Conservation (phyloP, 768 basidiomycete genomes). For the Lactifluus hygrophoroides region DNA sequence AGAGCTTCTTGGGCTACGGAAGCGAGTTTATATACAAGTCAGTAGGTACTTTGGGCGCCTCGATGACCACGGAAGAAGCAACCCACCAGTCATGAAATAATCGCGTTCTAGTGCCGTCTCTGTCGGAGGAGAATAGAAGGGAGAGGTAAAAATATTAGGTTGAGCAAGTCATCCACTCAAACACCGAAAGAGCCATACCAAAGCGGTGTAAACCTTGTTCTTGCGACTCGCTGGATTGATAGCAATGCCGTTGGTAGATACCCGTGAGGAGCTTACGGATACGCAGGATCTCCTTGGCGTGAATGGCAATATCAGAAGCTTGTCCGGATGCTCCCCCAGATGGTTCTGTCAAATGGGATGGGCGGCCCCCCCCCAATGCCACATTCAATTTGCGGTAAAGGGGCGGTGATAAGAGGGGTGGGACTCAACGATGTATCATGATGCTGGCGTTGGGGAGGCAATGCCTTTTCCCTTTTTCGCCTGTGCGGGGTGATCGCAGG, state of each 20-base stretch:
- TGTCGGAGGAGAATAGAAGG: conserved; percentile 27
- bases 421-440: conserved; percentile 91
- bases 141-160: conserved; percentile 20
- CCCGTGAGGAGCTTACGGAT: conserved; percentile 75
- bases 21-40: conserved; percentile 19
- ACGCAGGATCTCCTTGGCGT: conserved; percentile 91
- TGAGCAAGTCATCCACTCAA: conserved; percentile 17
- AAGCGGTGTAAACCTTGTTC: conserved; percentile 66
- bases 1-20: conserved; percentile 73
- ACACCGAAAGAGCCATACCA: conserved; percentile 42
- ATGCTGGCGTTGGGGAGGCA: conserved; percentile 90
- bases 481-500: conserved; percentile 25
- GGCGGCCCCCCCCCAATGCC: neutral
- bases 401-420: conserved; percentile 11
- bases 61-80: conserved; percentile 18
- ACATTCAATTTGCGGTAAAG: neutral
- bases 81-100: conserved; percentile 86
- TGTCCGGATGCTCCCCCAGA: conserved; percentile 95
- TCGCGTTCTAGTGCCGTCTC: conserved; percentile 88
- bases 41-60: conserved; percentile 8
- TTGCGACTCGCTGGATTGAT: conserved; percentile 51
- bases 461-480: conserved; percentile 85
- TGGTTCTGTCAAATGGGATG: conserved; percentile 69
- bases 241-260: conserved; percentile 87
- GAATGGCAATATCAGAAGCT: conserved; percentile 95